Base-by-base conservation (phyloP, 495 filamentous ascomycete genomes). In the Lasiosphaeria hispida region DNA sequence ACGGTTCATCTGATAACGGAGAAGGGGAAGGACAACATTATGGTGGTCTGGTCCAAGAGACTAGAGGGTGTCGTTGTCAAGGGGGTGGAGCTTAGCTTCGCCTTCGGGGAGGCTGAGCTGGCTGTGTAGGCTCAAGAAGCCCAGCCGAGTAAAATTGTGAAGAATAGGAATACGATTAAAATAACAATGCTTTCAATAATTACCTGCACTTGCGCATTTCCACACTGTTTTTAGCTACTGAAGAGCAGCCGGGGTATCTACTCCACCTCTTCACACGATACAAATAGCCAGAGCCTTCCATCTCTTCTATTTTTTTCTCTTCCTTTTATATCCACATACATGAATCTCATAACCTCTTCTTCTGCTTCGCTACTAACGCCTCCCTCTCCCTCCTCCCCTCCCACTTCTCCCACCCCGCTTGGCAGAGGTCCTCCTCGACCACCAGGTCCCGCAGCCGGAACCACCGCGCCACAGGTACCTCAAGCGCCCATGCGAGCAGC, bases 401-500 rank as follows among this genome's bases (percentile, higher is more conserved):
- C 92, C 92, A 97, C 69, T 87, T 86, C 72, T 88, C 89, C 94
- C 94, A 97, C 19, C 94, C 94, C 42, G 91, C 86, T 73, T 96
- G 91, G 15, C 86, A 86, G 62, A 96, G 69, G 72, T 97, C 95
- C 73, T 97, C 92, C 76, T 87, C 86, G 18, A 96, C 81, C 30
- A 96, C 85, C 60, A 97, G 73, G 75, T 98, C 94, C 52, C 94
- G 77, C 19, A 94, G 66, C 57, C 92, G 74, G 33, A 90, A 72
- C 65, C 86, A 77, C 64, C 82, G 77, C 4, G 83, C 81, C n/a
- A 86, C 58, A n/a, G 81, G 79, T 36, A 80, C 69, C 10, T 95
- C 88, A 53, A 96, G 65, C 3, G 69, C 78, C 85, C 88, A 90
- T n/a, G 85, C 82, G 53, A 96, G 63, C 69, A 75, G 60, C 10